A percentile compares a stretch with the other conserved stretches of the same genome.
These are phyloP conservation scores for Colletotrichum melonis DNA, from an alignment of 2,329 filamentous ascomycete genomes.

Conservation along the genomic window DNA sequence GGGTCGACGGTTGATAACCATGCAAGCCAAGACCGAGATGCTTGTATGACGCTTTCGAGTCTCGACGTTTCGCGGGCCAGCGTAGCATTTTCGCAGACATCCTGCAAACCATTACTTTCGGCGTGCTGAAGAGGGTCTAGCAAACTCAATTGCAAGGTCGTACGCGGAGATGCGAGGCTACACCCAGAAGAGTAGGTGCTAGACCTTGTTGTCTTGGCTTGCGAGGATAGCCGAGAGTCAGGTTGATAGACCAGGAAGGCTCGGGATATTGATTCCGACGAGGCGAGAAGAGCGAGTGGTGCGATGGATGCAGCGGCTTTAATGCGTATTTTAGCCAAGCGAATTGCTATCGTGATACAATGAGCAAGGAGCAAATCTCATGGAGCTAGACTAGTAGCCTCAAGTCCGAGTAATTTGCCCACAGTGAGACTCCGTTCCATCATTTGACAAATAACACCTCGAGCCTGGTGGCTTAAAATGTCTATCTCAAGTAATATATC, in stretches of 20 bases:
- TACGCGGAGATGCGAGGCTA: constrained; percentile 19
- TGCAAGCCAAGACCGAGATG: constrained; percentile 28
- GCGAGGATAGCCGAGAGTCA: constrained; percentile 6
- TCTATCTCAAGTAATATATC: too few species aligned
- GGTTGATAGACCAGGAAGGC: background rate
- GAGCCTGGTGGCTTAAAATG: too few species aligned
- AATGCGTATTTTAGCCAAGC: background rate
- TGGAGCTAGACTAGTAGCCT: too few species aligned
- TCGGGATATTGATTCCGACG: background rate
- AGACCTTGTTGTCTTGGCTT: constrained; percentile 9
- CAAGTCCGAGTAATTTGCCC: too few species aligned
- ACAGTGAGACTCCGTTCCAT: too few species aligned
- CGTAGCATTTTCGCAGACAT: background rate
- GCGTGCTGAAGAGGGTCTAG: background rate
- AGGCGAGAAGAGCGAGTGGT: background rate
- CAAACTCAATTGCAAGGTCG: constrained; percentile 16
- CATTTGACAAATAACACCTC: too few species aligned
- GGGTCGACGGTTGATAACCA: constrained; percentile 17
- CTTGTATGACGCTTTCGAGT: constrained; percentile 16
- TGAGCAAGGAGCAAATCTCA: background rate
- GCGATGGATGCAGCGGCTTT: background rate
- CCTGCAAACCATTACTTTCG: background rate
- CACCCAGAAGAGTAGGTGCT: constrained; percentile 31
- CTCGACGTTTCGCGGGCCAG: background rate
- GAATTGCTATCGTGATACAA: background rate